Conservation (phyloP, 2,329 filamentous ascomycete species). For the Fusarium compactum region DNA sequence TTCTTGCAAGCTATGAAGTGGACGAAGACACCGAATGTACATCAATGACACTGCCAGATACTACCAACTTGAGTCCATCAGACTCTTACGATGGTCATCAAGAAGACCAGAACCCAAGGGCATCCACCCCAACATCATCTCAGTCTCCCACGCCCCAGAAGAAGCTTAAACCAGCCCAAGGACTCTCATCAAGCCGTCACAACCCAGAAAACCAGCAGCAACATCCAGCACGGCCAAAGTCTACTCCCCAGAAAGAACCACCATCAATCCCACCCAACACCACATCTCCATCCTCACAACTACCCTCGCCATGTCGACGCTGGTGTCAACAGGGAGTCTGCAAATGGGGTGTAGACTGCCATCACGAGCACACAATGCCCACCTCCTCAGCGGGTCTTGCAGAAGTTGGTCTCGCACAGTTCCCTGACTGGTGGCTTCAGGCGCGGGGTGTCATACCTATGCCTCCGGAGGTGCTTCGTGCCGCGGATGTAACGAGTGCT, state of each 20-base stretch:
- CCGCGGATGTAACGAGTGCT: not conserved
- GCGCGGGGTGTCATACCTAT: conserved; percentile 35
- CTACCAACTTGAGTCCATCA: not conserved
- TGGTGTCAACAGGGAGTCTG: conserved; percentile 64
- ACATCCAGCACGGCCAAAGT: not conserved
- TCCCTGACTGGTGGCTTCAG: conserved; percentile 59
- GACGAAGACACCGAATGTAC: not conserved
- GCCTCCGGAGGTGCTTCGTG: conserved; percentile 7
- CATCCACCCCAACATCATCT: not conserved
- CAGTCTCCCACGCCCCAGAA: not conserved
- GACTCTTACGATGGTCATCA: not conserved
- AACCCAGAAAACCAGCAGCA: conserved; percentile 24
- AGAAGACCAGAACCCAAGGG: not conserved
- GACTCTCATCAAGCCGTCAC: conserved; percentile 35
- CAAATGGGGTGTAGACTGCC: conserved; percentile 58
- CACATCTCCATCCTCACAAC: not conserved
- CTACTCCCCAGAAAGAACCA: not conserved
- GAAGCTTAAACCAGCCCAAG: conserved; percentile 15
- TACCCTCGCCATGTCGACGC: conserved; percentile 51
- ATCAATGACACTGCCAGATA: not conserved
- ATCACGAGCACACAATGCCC: conserved; percentile 63
- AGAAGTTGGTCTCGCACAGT: conserved; percentile 56
- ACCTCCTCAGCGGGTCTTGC: conserved; percentile 54
- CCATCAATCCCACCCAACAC: not conserved
- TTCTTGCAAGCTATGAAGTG: conserved; percentile 3